phyloP scores from a whole-genome alignment of 1,139 yeast species.

The Sporopachydermia cereana region DNA sequence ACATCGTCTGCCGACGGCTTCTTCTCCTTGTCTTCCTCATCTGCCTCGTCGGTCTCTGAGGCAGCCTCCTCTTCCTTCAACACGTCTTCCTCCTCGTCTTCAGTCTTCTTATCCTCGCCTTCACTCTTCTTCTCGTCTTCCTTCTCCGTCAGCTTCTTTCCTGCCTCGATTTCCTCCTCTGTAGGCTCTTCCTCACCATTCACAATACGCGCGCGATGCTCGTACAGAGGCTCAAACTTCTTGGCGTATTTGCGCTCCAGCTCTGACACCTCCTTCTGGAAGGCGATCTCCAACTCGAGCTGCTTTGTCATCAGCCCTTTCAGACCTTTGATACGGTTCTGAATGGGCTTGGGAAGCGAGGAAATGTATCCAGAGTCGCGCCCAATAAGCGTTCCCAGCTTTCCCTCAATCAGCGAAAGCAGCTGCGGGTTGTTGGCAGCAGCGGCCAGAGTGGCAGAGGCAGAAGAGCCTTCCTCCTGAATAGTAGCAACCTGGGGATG shows the following conservation, averaged over 20 bases:
- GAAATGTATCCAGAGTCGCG: constrained; percentile 80
- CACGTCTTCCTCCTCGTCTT: constrained; percentile 31
- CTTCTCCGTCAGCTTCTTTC: constrained; percentile 47
- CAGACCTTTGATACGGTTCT: constrained; percentile 69
- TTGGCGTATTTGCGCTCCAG: constrained; percentile 72
- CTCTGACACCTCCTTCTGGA: constrained; percentile 79
- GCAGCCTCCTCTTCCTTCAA: constrained; percentile 37
- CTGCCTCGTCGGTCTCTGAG: constrained; percentile 16
- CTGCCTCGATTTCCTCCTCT: constrained; percentile 63
- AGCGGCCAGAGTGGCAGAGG: constrained; percentile 28
- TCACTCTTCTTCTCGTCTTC: constrained; percentile 28
- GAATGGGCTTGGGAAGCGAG: constrained; percentile 60
- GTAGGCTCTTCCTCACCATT: constrained; percentile 71
- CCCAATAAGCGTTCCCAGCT: constrained; percentile 76
- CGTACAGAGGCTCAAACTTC: constrained; percentile 68
- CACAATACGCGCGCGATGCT: constrained; percentile 61
- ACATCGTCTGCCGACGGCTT: constrained; percentile 22
- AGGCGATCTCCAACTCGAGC: constrained; percentile 76
- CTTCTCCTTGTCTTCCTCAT: constrained; percentile 25
- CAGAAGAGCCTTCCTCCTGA: constrained; percentile 41
- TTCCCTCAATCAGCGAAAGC: constrained; percentile 81
- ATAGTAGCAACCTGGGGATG: constrained; percentile 74
- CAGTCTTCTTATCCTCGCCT: constrained; percentile 33
- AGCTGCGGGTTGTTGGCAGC: constrained; percentile 66
- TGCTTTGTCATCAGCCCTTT: constrained; percentile 78